Evolutionary conservation across 768 basidiomycete genomes (phyloP).

Genomic region (Paxillus ammoniavirescens): DNA sequence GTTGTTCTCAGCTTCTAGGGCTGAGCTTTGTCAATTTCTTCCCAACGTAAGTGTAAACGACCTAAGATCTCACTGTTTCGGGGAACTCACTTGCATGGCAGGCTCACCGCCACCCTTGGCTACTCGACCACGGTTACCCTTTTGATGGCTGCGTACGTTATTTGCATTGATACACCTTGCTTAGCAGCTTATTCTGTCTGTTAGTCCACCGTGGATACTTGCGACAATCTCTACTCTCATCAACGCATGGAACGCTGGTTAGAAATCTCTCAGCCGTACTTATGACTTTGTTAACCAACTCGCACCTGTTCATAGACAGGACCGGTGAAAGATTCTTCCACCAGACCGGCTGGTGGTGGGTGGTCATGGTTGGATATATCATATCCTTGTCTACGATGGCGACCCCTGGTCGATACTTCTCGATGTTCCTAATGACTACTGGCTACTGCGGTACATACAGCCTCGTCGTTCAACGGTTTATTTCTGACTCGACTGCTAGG

Average conservation of each 20-base stretch:
- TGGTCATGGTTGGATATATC: conserved; percentile 57
- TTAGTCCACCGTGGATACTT: conserved; percentile 62
- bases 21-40: conserved; percentile 65
- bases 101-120: conserved; percentile 59
- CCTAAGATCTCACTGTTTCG: not conserved
- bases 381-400: conserved; percentile 54
- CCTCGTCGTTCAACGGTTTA: not conserved
- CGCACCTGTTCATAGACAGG: conserved; percentile 35
- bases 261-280: conserved; percentile 1
- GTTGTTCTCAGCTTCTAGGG: conserved; percentile 50
- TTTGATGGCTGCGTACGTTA: conserved; percentile 55
- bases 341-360: conserved; percentile 56
- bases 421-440: conserved; percentile 61
- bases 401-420: conserved; percentile 55
- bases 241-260: conserved; percentile 58
- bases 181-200: not conserved
- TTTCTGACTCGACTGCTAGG: conserved; percentile 20
- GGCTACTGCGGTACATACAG: conserved; percentile 43
- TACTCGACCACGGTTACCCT: conserved; percentile 59
- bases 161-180: not conserved
- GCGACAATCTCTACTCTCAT: conserved; percentile 47
- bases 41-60: conserved; percentile 36
- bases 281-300: not conserved
- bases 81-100: conserved; percentile 13
- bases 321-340: conserved; percentile 70